Evolutionary conservation across 441 rosid species (phyloP).

Genomic region (Geranium incanum): DNA sequence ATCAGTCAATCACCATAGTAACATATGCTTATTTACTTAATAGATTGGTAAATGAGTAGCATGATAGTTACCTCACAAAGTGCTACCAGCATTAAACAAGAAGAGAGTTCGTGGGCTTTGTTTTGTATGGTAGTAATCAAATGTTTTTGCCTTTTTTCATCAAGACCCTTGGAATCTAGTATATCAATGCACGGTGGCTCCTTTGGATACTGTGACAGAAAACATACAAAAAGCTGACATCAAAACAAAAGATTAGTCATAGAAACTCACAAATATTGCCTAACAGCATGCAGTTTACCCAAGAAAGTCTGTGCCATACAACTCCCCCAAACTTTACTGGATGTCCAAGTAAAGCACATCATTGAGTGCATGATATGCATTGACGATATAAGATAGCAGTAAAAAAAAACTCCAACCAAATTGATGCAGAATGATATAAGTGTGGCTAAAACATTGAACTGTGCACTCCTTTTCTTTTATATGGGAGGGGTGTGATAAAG

Average conservation of each 20-base stretch:
- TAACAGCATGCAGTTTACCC: not conserved
- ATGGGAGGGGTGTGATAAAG: not conserved
- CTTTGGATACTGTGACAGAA: conserved; percentile 53
- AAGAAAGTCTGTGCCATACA: not conserved
- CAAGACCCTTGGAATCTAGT: conserved; percentile 78
- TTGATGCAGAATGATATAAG: not conserved
- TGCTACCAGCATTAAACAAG: conserved; percentile 68
- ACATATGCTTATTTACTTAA: not conserved
- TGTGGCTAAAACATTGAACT: not conserved
- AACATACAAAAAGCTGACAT: conserved; percentile 10
- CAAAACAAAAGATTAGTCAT: not conserved
- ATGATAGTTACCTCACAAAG: conserved; percentile 65
- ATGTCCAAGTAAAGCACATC: not conserved
- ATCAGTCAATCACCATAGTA: not conserved
- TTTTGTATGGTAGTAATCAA: conserved; percentile 44
- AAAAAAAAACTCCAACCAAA: not conserved
- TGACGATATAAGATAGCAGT: not conserved
- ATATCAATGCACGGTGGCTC: conserved; percentile 52
- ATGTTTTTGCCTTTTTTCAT: conserved; percentile 52
- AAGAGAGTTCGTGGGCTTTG: conserved; percentile 53
- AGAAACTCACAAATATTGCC: not conserved
- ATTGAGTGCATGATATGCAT: not conserved
- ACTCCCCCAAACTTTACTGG: not conserved
- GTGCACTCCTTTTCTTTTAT: not conserved
- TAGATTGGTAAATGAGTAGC: not conserved